phyloP scores from a whole-genome alignment of 345 rosid species.

The Euclidium syriacum region DNA sequence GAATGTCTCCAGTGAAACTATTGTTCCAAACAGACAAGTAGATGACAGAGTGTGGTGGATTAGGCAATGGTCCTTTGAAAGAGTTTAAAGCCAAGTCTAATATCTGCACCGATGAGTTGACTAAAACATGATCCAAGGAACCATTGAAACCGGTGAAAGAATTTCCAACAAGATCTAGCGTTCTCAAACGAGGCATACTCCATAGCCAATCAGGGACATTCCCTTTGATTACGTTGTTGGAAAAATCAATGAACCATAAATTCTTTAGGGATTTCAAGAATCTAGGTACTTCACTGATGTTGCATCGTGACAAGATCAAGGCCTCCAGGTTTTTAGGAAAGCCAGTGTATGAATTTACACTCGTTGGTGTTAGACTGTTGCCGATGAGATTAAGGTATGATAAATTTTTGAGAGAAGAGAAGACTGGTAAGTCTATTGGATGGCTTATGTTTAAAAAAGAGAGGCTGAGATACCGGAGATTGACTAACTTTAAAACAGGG shows the following conservation, averaged over 20 bases:
- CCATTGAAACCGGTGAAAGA: conserved; percentile 10
- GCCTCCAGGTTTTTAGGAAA: not conserved
- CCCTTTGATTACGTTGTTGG: not conserved
- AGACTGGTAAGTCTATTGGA: not conserved
- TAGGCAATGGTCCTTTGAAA: conserved; percentile 19
- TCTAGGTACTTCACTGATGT: not conserved
- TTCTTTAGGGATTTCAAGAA: not conserved
- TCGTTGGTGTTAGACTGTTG: not conserved
- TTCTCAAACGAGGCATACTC: conserved; percentile 2
- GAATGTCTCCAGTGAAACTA: conserved; percentile 21
- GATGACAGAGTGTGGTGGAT: conserved; percentile 16
- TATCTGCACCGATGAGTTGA: not conserved
- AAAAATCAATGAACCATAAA: not conserved
- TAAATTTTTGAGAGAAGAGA: conserved; percentile 1
- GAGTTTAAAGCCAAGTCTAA: conserved; percentile 17
- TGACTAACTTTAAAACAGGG: not conserved
- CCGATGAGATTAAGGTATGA: not conserved
- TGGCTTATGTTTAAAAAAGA: not conserved
- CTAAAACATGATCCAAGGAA: not conserved
- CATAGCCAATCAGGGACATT: conserved; percentile 19
- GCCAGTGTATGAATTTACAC: not conserved
- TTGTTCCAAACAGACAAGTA: conserved; percentile 26
- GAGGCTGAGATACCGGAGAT: not conserved
- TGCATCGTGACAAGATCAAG: not conserved
- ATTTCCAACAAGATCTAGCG: not conserved